Evolutionary conservation across 257 asterid species (phyloP).

Genomic region (Solanum peruvianum): DNA sequence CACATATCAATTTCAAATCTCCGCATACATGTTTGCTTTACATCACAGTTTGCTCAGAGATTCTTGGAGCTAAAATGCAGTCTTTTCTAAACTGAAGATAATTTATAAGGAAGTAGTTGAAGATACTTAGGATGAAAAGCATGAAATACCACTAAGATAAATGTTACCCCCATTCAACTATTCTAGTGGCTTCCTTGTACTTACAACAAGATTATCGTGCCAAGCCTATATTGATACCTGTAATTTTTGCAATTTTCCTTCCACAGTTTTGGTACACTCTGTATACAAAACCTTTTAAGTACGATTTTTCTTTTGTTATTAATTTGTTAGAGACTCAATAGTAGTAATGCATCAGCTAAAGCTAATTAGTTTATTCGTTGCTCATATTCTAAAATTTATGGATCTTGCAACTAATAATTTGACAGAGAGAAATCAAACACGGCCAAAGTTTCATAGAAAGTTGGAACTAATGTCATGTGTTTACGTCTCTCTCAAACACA

Average conservation of each 20-base stretch:
- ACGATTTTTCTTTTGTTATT: background rate
- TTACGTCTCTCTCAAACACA: background rate
- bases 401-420: background rate
- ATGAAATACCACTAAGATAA: background rate
- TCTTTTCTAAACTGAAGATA: background rate
- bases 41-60: background rate
- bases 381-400: background rate
- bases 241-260: background rate
- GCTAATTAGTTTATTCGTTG: background rate
- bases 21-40: background rate
- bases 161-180: background rate
- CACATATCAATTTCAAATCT: background rate
- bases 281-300: background rate
- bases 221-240: background rate
- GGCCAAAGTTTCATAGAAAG: background rate
- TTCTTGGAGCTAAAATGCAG: background rate
- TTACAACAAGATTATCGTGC: background rate
- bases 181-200: background rate
- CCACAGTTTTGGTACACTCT: background rate
- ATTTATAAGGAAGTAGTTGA: background rate
- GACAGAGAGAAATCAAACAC: background rate
- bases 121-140: background rate
- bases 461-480: background rate
- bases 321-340: background rate
- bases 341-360: background rate